Percentiles rank a stretch among this genome's conserved stretches.
Evolutionary conservation across 176 grass and related monocot species (phyloP).

Genomic region (Phyllostachys edulis): DNA sequence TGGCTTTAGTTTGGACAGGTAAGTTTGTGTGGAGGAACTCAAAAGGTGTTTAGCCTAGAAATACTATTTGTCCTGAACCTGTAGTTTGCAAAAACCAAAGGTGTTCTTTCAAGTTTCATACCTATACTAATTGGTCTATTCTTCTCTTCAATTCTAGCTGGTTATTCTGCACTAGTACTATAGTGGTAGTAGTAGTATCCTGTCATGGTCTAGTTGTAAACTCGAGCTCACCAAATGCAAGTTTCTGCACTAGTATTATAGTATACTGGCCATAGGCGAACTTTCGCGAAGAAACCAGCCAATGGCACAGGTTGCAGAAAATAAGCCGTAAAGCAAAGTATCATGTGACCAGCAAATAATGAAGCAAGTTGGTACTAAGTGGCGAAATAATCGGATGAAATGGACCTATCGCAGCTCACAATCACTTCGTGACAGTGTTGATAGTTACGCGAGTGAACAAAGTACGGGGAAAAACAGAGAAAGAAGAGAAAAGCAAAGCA

Average conservation of each 20-base stretch:
- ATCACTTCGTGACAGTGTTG: not conserved
- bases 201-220: not conserved
- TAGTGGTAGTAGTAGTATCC: not conserved
- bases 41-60: constrained; percentile 7
- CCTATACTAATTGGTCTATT: not conserved
- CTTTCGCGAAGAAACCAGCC: not conserved
- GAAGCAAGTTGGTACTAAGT: constrained; percentile 14
- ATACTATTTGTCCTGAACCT: not conserved
- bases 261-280: not conserved
- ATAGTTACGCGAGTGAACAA: constrained; percentile 7
- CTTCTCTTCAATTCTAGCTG: not conserved
- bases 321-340: not conserved
- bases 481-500: not conserved
- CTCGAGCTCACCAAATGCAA: not conserved
- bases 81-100: not conserved
- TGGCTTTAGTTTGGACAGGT: constrained; percentile 6
- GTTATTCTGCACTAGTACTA: not conserved
- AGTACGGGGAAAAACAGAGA: not conserved
- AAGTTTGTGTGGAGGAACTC: constrained; percentile 22
- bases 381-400: not conserved
- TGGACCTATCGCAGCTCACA: not conserved
- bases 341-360: not conserved
- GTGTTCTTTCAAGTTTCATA: not conserved
- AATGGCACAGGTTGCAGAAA: not conserved
- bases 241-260: not conserved